Evolutionary conservation across 129 eudicot species (phyloP), one percentile per base, ranked within the genome.

Genomic region (Pittosporum tobira): DNA sequence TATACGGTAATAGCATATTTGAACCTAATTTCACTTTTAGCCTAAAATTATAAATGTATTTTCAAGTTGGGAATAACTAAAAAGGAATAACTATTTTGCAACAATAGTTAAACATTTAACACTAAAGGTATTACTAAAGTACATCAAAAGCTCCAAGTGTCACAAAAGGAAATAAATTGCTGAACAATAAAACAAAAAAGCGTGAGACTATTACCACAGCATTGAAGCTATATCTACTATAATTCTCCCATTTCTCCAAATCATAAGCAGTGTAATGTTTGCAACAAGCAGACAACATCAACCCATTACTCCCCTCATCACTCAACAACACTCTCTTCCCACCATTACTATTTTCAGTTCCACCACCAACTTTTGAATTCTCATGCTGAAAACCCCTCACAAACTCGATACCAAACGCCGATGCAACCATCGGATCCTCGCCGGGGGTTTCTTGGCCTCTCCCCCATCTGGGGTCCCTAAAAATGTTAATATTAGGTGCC

Each of bases 401-500:
- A 59, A 74, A 91, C 83, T 83, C 85, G 16, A 84, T 48, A 8
- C 78, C 77, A 59, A 69, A 84, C 16, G 73, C 82, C 2, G 82
- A 62, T 12, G 59, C 77, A 40, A 87, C 88, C 82, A 65, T 23
- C 3, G 99, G 99, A 69, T 93, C 99, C 79, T 93, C 99, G 29
- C 99, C 99, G 2, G 96, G 82, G 9, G 96, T 76, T 80, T 93
- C 99, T 65, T 87, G 99, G 4, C 99, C 99, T 24, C 99, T 79
- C 34, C 99, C 99, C 99, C 99, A 87, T 50, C 99, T 73, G 15
- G 99, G 99, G 51, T 93, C 99, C 73, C 99, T 81, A 38, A 87
- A 93, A 1, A 93, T 30, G 22, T 93, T 93, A 51, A 93, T 75
- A 36, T 84, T 81, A 22, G 99, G 99, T 9, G 96, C 96, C 96